Evolutionary conservation across 768 basidiomycete genomes (phyloP).

Genomic region (Russula ochroleuca): DNA sequence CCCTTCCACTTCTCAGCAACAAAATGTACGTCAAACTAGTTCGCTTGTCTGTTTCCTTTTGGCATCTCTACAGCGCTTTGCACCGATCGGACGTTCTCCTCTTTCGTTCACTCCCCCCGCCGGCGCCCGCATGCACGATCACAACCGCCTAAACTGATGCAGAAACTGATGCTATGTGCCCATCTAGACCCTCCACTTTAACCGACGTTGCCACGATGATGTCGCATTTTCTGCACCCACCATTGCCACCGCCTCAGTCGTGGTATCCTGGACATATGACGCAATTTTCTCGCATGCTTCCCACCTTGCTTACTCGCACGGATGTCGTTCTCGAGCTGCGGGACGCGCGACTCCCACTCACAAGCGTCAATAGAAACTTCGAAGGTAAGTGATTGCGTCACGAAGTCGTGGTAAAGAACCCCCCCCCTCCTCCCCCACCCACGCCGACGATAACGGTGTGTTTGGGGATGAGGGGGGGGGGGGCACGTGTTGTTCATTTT

Average conservation of each 20-base stretch:
- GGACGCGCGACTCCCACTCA: slow-evolving; percentile 88
- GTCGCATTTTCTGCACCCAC: slow-evolving; percentile 39
- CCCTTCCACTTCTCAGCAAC: slow-evolving; percentile 5
- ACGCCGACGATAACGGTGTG: slow-evolving; percentile 8
- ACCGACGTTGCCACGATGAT: slow-evolving; percentile 32
- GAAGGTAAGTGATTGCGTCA: slow-evolving; percentile 52
- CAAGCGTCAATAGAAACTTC: slow-evolving; percentile 86
- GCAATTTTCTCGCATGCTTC: slow-evolving; percentile 73
- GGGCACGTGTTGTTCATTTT: too few relatives aligned
- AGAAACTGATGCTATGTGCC: slow-evolving; percentile 2
- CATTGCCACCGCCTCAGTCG: slow-evolving; percentile 71
- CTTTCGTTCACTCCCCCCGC: not conserved
- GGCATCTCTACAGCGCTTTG: not conserved
- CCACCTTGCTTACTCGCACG: slow-evolving; percentile 70
- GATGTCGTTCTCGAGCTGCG: slow-evolving; percentile 93
- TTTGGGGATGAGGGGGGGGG: too few relatives aligned
- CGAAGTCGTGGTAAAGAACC: slow-evolving; percentile 13
- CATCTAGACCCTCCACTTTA: slow-evolving; percentile 8
- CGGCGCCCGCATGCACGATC: slow-evolving; percentile 15
- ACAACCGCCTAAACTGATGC: slow-evolving; percentile 18
- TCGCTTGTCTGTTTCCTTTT: not conserved
- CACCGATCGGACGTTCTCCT: not conserved
- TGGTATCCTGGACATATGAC: slow-evolving; percentile 98
- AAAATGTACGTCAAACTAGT: slow-evolving; percentile 22
- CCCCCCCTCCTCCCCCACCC: too few relatives aligned